Conservation (phyloP, 192 early-diverging fungal genomes). For the Coemansia nantahalensis region DNA sequence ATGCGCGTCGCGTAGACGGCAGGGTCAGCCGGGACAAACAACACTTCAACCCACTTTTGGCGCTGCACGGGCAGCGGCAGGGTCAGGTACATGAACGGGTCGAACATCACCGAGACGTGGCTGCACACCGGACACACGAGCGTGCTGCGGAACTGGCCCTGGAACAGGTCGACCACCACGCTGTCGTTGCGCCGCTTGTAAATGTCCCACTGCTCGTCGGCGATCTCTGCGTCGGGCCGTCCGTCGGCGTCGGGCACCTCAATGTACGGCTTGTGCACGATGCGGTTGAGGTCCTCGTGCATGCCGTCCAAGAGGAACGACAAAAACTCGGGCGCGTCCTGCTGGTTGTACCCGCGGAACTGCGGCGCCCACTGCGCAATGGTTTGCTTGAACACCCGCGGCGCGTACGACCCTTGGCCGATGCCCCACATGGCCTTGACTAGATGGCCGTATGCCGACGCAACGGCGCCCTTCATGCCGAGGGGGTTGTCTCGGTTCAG, state of each 20-base stretch:
- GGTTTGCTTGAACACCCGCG: conserved; percentile 73
- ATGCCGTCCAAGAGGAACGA: conserved; percentile 78
- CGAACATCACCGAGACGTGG: conserved; percentile 73
- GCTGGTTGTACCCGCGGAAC: conserved; percentile 74
- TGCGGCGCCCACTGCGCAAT: conserved; percentile 52
- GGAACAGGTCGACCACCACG: conserved; percentile 71
- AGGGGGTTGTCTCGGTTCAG: conserved; percentile 71
- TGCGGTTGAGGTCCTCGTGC: conserved; percentile 86
- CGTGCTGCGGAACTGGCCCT: conserved; percentile 67
- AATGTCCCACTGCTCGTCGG: conserved; percentile 68
- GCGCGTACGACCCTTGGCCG: conserved; percentile 56
- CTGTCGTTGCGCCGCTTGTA: conserved; percentile 78
- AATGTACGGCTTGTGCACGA: conserved; percentile 74
- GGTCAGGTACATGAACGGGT: conserved; percentile 77
- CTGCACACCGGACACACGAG: conserved; percentile 57
- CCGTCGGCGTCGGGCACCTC: conserved; percentile 74
- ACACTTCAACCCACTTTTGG: conserved; percentile 54
- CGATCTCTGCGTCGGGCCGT: conserved; percentile 64
- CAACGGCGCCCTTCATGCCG: conserved; percentile 72
- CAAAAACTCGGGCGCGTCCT: conserved; percentile 84
- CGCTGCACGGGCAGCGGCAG: conserved; percentile 73
- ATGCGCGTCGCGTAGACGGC: conserved; percentile 44
- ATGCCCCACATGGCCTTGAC: conserved; percentile 66
- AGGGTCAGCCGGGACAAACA: conserved; percentile 51
- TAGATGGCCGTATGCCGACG: conserved; percentile 64